Evolutionary conservation across 1,139 yeast species (phyloP).

Genomic region (Suhomyces guaymorum): DNA sequence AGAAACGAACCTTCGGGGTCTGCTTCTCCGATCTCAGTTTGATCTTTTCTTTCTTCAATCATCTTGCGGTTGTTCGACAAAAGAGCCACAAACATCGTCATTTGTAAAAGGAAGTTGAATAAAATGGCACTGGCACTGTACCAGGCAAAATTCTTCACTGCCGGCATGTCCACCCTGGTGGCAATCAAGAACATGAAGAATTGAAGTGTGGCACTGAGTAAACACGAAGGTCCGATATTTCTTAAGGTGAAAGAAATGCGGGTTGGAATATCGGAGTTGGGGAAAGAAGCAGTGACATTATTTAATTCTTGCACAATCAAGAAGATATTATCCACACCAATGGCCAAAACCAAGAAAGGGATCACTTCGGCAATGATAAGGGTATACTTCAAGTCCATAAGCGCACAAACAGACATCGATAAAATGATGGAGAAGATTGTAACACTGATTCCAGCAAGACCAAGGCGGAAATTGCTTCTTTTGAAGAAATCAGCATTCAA

Average conservation of each 20-base stretch:
- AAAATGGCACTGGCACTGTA: slow-evolving; percentile 87
- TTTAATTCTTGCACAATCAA: slow-evolving; percentile 78
- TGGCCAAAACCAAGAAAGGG: slow-evolving; percentile 90
- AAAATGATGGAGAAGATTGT: slow-evolving; percentile 78
- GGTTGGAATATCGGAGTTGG: slow-evolving; percentile 43
- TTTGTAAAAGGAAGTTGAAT: slow-evolving; percentile 73
- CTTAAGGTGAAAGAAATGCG: slow-evolving; percentile 66
- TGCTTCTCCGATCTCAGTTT: slow-evolving; percentile 62
- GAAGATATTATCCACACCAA: slow-evolving; percentile 93
- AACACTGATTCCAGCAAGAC: slow-evolving; percentile 76
- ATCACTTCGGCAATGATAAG: slow-evolving; percentile 94
- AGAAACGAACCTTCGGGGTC: no score
- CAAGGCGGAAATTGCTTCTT: slow-evolving; percentile 70
- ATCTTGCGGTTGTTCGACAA: slow-evolving; percentile 68
- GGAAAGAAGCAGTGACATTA: slow-evolving; percentile 47
- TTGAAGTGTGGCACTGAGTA: slow-evolving; percentile 76
- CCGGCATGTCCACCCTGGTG: slow-evolving; percentile 87
- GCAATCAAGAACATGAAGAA: slow-evolving; percentile 77
- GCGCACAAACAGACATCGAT: slow-evolving; percentile 79
- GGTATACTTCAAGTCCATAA: slow-evolving; percentile 78
- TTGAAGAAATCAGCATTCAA: slow-evolving; percentile 38
- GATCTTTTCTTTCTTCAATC: slow-evolving; percentile 56
- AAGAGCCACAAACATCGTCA: slow-evolving; percentile 78
- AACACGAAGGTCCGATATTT: slow-evolving; percentile 83
- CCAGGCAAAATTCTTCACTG: slow-evolving; percentile 87